phyloP scores from a whole-genome alignment of 495 filamentous ascomycete genomes.

The Podospora pseudoanserina region DNA sequence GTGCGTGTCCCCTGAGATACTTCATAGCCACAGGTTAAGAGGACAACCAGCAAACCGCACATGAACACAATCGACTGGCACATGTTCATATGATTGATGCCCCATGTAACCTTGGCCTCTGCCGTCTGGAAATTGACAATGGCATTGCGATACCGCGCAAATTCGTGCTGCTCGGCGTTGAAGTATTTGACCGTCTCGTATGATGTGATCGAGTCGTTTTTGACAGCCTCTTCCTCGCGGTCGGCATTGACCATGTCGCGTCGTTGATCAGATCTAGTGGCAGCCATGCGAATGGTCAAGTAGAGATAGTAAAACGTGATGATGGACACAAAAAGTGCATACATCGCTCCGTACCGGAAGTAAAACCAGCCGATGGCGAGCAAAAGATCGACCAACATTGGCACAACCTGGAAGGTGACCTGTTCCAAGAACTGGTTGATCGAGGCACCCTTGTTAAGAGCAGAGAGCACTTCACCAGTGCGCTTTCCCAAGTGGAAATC shows the following conservation, averaged over 20 bases:
- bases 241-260: constrained; percentile 91
- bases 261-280: constrained; percentile 85
- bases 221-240: constrained; percentile 92
- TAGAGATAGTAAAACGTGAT: constrained; percentile 97
- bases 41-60: constrained; percentile 75
- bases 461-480: constrained; percentile 92
- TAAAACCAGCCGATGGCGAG: constrained; percentile 87
- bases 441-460: constrained; percentile 88
- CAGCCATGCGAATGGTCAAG: constrained; percentile 90
- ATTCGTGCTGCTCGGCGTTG: constrained; percentile 93
- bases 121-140: constrained; percentile 78
- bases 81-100: constrained; percentile 89
- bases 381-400: constrained; percentile 87
- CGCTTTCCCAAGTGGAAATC: constrained; percentile 97
- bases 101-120: constrained; percentile 83
- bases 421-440: constrained; percentile 97
- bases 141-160: constrained; percentile 74
- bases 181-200: constrained; percentile 99
- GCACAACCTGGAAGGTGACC: constrained; percentile 89
- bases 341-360: constrained; percentile 76
- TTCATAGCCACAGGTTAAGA: constrained; percentile 71
- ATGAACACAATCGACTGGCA: constrained; percentile 93
- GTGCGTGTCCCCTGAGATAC: constrained; percentile 66
- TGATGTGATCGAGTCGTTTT: constrained; percentile 95
- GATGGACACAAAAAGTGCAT: constrained; percentile 84